These are phyloP conservation scores for Nicotiana rustica DNA, from an alignment of 305 asterid genomes.

Conservation along the genomic window DNA sequence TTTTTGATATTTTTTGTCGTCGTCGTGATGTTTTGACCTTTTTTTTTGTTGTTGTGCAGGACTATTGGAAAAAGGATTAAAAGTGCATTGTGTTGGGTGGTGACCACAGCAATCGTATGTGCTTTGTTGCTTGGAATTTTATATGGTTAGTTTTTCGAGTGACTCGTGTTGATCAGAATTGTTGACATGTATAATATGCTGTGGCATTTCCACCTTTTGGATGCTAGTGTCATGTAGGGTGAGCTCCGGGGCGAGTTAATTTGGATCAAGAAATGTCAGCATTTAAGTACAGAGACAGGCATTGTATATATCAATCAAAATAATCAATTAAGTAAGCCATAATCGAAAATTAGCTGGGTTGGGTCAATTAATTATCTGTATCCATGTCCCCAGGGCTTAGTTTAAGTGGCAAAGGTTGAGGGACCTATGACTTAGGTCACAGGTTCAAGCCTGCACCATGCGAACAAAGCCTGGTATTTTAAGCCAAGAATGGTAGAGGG, in stretches of 20 bases:
- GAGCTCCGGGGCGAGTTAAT: background rate
- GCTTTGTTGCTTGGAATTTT: conserved; percentile 85
- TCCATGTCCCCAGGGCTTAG: background rate
- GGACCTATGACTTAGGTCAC: too few species aligned
- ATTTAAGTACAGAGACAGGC: background rate
- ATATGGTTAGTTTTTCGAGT: conserved; percentile 66
- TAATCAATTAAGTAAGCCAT: background rate
- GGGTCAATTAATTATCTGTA: conserved; percentile 6
- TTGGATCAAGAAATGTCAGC: background rate
- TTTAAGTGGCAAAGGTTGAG: too few species aligned
- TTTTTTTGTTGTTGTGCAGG: conserved; percentile 57
- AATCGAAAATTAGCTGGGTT: conserved; percentile 24
- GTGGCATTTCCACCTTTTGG: conserved; percentile 22
- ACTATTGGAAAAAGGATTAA: conserved; percentile 83
- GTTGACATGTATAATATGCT: background rate
- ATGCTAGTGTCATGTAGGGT: background rate
- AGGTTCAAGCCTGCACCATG: too few species aligned
- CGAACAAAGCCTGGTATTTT: too few species aligned
- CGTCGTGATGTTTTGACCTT: conserved; percentile 18
- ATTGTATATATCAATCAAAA: background rate
- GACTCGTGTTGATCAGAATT: background rate
- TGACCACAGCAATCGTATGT: conserved; percentile 81
- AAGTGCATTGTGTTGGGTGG: conserved; percentile 89
- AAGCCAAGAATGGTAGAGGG: too few species aligned
- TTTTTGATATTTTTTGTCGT: background rate